Percentiles rank a stretch among this genome's conserved stretches.
Evolutionary conservation across 148 eudicot genomes (phyloP).

Genomic region (Camellia lanceoleosa): DNA sequence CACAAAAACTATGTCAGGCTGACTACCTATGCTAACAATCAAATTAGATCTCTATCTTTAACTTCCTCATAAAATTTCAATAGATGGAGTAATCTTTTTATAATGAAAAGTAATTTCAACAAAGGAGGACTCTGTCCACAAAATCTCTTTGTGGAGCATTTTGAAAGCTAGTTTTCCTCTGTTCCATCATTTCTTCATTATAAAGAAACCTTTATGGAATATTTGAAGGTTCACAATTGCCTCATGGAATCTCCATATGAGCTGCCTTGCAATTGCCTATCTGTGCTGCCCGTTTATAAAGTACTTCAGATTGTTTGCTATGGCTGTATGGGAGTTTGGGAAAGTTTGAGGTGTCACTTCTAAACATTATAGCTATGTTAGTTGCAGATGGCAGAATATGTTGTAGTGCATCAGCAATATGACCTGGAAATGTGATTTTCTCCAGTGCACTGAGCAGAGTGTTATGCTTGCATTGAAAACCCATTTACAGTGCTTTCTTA

Average conservation of each 20-base stretch:
- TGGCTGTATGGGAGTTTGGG: background rate
- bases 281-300: background rate
- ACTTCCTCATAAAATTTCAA: background rate
- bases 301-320: background rate
- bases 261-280: background rate
- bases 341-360: background rate
- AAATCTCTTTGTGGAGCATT: background rate
- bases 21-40: constrained; percentile 1
- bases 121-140: background rate
- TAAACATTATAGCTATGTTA: background rate
- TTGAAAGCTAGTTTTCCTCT: background rate
- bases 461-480: background rate
- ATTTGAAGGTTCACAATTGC: background rate
- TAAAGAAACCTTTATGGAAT: background rate
- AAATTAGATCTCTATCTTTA: background rate
- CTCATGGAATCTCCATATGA: background rate
- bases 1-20: background rate
- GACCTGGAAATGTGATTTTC: background rate
- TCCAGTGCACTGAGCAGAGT: background rate
- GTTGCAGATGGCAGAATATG: background rate
- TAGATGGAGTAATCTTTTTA: background rate
- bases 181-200: background rate
- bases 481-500: background rate
- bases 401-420: background rate
- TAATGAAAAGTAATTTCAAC: background rate